A percentile compares a stretch with the other conserved stretches of the same genome.
Evolutionary conservation across 441 rosid genomes (phyloP).

Genomic region (Erysimum pusillum): DNA sequence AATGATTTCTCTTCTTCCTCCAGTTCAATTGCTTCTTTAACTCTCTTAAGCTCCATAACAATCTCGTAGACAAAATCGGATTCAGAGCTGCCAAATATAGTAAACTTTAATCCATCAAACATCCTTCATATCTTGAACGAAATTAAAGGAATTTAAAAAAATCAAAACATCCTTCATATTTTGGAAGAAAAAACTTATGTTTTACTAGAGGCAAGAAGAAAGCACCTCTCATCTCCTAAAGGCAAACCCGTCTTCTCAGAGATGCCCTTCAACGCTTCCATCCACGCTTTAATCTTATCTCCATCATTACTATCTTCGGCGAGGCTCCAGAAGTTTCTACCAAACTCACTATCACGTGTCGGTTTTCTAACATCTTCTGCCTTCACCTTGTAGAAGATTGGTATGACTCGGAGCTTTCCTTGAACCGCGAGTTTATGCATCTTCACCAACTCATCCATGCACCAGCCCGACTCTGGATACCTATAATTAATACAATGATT

Average conservation of each 20-base stretch:
- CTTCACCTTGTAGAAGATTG: constrained; percentile 4
- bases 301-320: not conserved
- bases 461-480: constrained; percentile 5
- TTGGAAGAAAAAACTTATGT: not conserved
- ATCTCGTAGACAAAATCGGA: not conserved
- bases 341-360: not conserved
- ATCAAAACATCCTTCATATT: not conserved
- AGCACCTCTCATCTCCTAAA: not conserved
- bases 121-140: too few relatives aligned
- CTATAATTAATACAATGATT: not conserved
- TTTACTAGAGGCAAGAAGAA: not conserved
- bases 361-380: not conserved
- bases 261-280: not conserved
- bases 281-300: constrained; percentile 4
- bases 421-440: not conserved
- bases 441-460: constrained; percentile 22
- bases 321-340: not conserved
- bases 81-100: constrained; percentile 14
- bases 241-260: not conserved
- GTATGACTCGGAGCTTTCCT: constrained; percentile 23
- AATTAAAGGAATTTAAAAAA: too few relatives aligned
- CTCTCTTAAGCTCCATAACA: not conserved
- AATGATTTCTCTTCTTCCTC: not conserved
- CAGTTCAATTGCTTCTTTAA: not conserved
- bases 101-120: not conserved